A percentile compares a stretch with the other conserved stretches of the same genome.
phyloP scores from a whole-genome alignment of 129 eudicot genomes.

The Tanacetum coccineum region DNA sequence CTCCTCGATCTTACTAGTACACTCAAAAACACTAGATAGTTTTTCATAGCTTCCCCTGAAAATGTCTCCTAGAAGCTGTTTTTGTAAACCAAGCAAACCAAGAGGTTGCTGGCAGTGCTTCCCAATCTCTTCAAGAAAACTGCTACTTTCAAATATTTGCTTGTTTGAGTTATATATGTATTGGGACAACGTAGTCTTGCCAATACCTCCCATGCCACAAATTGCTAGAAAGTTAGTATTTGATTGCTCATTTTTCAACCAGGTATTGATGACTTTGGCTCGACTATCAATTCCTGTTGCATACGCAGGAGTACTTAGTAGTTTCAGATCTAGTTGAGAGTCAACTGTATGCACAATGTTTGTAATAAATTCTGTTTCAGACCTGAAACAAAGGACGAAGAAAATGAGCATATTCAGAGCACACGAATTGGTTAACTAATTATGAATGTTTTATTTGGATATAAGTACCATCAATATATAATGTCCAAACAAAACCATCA shows the following conservation, averaged over 20 bases:
- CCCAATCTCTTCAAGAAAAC: neutral
- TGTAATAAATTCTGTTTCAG: slow-evolving; percentile 8
- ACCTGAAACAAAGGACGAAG: slow-evolving; percentile 8
- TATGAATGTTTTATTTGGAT: too few relatives aligned
- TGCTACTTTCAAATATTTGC: neutral
- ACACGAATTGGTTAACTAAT: too few relatives aligned
- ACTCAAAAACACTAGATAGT: neutral
- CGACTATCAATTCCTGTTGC: slow-evolving; percentile 13
- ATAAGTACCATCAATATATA: too few relatives aligned
- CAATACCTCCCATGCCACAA: slow-evolving; percentile 22
- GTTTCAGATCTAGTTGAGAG: neutral
- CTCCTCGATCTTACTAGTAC: neutral
- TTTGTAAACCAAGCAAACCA: neutral
- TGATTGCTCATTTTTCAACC: slow-evolving; percentile 6
- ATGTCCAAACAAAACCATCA: too few relatives aligned
- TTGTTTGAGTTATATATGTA: slow-evolving; percentile 12
- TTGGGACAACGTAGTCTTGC: slow-evolving; percentile 18
- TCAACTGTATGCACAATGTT: neutral
- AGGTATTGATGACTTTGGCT: neutral
- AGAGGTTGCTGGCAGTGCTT: neutral
- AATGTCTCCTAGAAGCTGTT: neutral
- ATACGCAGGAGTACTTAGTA: neutral
- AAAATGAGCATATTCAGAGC: neutral
- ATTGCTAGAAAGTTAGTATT: slow-evolving; percentile 3
- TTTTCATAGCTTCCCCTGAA: neutral